phyloP scores from a whole-genome alignment of 441 rosid genomes.

The Gossypium aridum region DNA sequence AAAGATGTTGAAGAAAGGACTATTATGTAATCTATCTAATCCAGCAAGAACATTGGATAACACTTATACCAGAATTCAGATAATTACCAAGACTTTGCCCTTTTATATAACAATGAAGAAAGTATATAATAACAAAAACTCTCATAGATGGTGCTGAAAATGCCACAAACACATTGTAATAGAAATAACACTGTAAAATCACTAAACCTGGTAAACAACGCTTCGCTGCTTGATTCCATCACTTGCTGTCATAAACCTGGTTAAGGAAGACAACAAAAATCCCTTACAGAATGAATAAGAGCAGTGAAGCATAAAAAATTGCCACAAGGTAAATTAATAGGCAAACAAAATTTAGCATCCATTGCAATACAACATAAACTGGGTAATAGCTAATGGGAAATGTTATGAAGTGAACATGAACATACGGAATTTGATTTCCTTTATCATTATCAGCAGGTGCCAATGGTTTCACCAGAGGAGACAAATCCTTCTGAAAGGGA shows the following conservation, averaged over 20 bases:
- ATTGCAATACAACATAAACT: not conserved
- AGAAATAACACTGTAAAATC: not conserved
- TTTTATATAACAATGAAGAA: not conserved
- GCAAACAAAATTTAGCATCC: not conserved
- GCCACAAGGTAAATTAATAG: not conserved
- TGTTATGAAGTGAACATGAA: constrained; percentile 25
- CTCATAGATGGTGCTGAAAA: not conserved
- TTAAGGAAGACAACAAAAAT: constrained; percentile 9
- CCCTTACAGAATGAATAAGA: not conserved
- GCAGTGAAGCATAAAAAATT: not conserved
- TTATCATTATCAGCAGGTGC: constrained; percentile 54
- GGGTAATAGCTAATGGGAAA: not conserved
- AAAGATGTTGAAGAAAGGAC: not conserved
- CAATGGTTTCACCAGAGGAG: constrained; percentile 69
- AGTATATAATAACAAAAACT: not conserved
- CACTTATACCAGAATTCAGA: not conserved
- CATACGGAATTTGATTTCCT: constrained; percentile 79
- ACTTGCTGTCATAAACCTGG: constrained; percentile 89
- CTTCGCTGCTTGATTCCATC: constrained; percentile 69
- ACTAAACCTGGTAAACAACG: constrained; percentile 49
- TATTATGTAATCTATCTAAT: not conserved
- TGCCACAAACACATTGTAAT: not conserved
- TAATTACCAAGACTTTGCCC: not conserved
- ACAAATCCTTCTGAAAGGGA: constrained; percentile 61
- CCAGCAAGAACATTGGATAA: not conserved